phyloP scores from a whole-genome alignment of 306 rosid species.

The Carpinus viminea region DNA sequence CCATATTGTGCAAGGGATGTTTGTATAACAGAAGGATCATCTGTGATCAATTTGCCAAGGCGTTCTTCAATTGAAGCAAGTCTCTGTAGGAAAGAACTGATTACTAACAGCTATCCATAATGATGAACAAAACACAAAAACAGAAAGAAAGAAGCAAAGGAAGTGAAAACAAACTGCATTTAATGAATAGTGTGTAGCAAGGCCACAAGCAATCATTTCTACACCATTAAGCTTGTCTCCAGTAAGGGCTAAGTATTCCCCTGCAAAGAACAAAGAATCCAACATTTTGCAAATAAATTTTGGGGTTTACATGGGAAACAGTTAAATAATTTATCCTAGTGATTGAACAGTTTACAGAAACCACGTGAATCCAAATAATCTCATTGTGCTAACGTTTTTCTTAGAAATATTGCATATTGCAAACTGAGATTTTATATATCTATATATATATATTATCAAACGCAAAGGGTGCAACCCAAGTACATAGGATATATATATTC shows the following conservation, averaged over 20 bases:
- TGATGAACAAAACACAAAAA: constrained; percentile 14
- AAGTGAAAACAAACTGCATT: constrained; percentile 60
- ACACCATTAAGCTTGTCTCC: constrained; percentile 96
- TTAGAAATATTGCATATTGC: neutral
- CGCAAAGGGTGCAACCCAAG: too few species aligned
- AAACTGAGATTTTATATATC: neutral
- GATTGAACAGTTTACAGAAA: neutral
- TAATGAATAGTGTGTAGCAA: constrained; percentile 79
- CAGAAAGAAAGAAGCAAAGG: constrained; percentile 7
- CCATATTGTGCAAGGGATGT: constrained; percentile 82
- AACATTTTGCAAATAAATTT: constrained; percentile 2
- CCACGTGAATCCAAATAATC: neutral
- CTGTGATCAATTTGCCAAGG: constrained; percentile 76
- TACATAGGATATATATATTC: too few species aligned
- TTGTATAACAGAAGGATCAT: constrained; percentile 77
- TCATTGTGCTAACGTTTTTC: neutral
- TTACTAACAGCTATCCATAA: constrained; percentile 26
- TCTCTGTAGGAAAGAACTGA: constrained; percentile 55
- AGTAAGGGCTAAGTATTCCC: constrained; percentile 95
- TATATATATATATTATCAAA: too few species aligned
- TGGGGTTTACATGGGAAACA: constrained; percentile 8
- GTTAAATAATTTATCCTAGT: neutral
- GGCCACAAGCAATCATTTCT: constrained; percentile 94
- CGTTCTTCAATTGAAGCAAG: constrained; percentile 80
- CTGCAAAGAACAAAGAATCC: constrained; percentile 41